Evolutionary conservation across 495 filamentous ascomycete species (phyloP).

Genomic region (Hyaloscypha finlandica): DNA sequence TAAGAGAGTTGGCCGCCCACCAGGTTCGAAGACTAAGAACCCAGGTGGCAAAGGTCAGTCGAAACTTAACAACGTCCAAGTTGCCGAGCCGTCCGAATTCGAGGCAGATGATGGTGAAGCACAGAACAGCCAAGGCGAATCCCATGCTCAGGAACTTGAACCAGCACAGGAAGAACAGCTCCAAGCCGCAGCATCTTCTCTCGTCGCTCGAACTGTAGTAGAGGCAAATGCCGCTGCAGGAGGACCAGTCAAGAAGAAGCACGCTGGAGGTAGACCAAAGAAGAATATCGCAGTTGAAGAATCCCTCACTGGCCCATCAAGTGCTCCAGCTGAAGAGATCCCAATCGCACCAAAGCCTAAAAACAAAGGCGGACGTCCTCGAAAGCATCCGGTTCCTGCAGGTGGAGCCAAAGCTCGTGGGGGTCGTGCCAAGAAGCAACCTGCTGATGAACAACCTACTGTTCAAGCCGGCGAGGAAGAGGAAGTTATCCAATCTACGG

Average conservation of each 20-base stretch:
- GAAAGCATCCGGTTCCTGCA: conserved; percentile 10
- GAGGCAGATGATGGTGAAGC: neutral
- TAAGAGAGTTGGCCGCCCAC: conserved; percentile 25
- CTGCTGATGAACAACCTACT: neutral
- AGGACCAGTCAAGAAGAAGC: neutral
- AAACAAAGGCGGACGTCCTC: conserved; percentile 13
- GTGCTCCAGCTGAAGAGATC: neutral
- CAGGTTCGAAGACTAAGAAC: conserved; percentile 19
- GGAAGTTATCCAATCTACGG: conserved; percentile 22
- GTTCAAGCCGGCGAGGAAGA: conserved; percentile 33
- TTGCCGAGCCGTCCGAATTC: neutral
- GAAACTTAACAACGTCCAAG: conserved; percentile 24
- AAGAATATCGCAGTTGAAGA: neutral
- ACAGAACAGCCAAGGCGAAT: neutral
- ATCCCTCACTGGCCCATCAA: neutral
- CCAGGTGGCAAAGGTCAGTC: neutral
- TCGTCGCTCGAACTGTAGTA: conserved; percentile 10
- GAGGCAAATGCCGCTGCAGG: conserved; percentile 1
- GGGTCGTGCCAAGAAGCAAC: conserved; percentile 8
- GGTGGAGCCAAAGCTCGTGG: neutral
- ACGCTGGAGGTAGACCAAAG: conserved; percentile 19
- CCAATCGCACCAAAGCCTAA: conserved; percentile 11
- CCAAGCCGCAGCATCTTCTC: conserved; percentile 10
- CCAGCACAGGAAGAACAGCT: conserved; percentile 11
- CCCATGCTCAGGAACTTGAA: conserved; percentile 2